Evolutionary conservation across 1,284 basidiomycete genomes (phyloP), one percentile per base, ranked within the genome.

Genomic region (Tremellales sp.): DNA sequence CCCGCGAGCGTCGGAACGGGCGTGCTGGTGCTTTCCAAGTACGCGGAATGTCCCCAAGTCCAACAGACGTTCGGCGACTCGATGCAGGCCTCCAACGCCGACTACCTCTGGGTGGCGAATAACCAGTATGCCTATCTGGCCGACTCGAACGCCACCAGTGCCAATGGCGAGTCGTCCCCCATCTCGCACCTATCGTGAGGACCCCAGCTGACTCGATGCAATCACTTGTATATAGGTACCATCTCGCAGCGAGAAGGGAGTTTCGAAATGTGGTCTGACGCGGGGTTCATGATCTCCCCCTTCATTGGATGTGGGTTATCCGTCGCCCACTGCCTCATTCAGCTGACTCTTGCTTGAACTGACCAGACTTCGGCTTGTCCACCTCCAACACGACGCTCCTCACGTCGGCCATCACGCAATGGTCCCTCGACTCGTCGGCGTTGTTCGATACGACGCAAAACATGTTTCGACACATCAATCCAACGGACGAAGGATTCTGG

Each of bases 231-330:
- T n/a, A 32, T 25, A 56, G 56, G 53, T 0, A 57, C 54, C 16
- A 58, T 65, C 38, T 61, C 59, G 18, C 57, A 60, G 54, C 56
- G 66, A 26, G 57, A 57, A 24, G 47, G 50, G 28, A 21, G 50
- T 19, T 57, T 51, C 19, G 61, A 81, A 50, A 53, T 70, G 8
- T 72, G 80, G 81, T 74, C 78, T n/a, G 80, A 82, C 60, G 75
- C 68, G 52, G 70, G 81, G 0, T 82, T 78, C 61, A 83, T 83
- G 81, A 80, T 77, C 4, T 79, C 79, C 5, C 81, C 81, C 0
- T 81, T 81, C 64, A 64, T 82, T 3, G 80, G 80, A 0, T 80
- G 57, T 57, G 19, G 45, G 53, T 50, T 10, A 18, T 13, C 29
- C 14, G 16, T 29, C 22, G 10, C 13, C 25, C 34, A 33, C 32